Evolutionary conservation across 2,329 filamentous ascomycete genomes (phyloP), one percentile per base, ranked within the genome.

Genomic region (Leptographium wingfieldii): DNA sequence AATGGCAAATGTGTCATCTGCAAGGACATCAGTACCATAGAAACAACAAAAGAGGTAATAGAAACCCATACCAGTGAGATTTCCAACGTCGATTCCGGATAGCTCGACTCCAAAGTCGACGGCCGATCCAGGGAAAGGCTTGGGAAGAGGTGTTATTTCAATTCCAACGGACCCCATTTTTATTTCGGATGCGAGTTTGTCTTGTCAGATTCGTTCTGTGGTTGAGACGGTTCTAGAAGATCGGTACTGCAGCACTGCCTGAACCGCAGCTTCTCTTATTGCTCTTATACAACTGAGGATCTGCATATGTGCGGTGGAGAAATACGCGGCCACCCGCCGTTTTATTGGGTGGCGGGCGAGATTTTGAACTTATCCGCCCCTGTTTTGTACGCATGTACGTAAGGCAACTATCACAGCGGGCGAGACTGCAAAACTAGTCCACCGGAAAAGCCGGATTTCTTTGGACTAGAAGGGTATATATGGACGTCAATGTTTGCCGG

Each of bases 51-150:
- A 56, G 35, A 55, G 1, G 4, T 1, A 46, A 29, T 61, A 19
- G 40, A 52, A 33, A 49, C 77, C 74, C 27, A 2, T 78, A 84
- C 82, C 81, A 56, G 75, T 80, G 40, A 88, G 70, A 55, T 80
- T 78, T 66, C 87, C 82, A 38, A 86, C 71, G 65, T 87, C 77
- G 46, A 79, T 73, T 52, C 82, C 80, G 31, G 75, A 72, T 63
- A 87, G 74, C 38, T 79, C 69, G 5, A 82, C 84, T 1, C 85
- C 85, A 59, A 88, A 85, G 66, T 84, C 75, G 61, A 84, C 56
- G 16, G 38, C 14, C 2, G 62, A 65, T 33, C 48, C 61, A 12
- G 58, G 52, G 31, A 63, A 62, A 0, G 60, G 58, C 16, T 60
- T 57, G 3, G 60, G 16, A 46, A 64, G 60, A 12, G 62, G 61